Conservation (phyloP, 805 yeast species). For the Candida wancherniae region DNA sequence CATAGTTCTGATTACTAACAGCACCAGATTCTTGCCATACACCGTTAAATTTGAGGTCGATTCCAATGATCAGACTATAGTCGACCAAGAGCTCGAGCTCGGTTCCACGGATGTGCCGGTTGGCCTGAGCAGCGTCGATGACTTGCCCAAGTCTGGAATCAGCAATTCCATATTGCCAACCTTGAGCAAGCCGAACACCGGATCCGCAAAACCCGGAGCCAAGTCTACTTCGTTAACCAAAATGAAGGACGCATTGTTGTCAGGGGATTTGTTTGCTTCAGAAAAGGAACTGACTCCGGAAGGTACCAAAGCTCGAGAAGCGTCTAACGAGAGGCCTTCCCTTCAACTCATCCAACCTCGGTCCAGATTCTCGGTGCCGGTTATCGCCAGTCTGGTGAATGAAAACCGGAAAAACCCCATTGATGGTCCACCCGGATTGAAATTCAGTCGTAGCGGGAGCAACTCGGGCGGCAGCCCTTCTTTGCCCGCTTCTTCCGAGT, state of each 20-base stretch:
- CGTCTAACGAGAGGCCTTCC: conserved; percentile 21
- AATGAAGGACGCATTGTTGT: no score
- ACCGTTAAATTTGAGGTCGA: conserved; percentile 62
- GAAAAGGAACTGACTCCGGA: no score
- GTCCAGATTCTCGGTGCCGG: conserved; percentile 30
- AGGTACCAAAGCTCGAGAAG: no score
- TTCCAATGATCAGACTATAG: conserved; percentile 8
- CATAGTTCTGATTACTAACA: conserved; percentile 18
- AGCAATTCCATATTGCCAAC: conserved; percentile 30
- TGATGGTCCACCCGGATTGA: conserved; percentile 35
- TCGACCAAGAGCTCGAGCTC: conserved; percentile 7
- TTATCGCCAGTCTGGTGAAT: conserved; percentile 29
- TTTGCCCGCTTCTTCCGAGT: no score
- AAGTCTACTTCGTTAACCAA: no score
- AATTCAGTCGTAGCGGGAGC: conserved; percentile 25
- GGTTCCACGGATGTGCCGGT: conserved; percentile 2
- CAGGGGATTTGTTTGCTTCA: no score
- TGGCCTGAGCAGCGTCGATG: conserved; percentile 1
- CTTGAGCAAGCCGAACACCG: conserved; percentile 33
- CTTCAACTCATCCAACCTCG: conserved; percentile 43
- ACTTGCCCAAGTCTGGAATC: conserved; percentile 9
- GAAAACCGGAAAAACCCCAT: conserved; percentile 28
- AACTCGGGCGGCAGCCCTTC: conserved; percentile 19
- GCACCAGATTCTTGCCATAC: conserved; percentile 58
- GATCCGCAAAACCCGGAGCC: no score